phyloP scores from a whole-genome alignment of 163 green algal genomes.

The Smithsoniella earleae region DNA sequence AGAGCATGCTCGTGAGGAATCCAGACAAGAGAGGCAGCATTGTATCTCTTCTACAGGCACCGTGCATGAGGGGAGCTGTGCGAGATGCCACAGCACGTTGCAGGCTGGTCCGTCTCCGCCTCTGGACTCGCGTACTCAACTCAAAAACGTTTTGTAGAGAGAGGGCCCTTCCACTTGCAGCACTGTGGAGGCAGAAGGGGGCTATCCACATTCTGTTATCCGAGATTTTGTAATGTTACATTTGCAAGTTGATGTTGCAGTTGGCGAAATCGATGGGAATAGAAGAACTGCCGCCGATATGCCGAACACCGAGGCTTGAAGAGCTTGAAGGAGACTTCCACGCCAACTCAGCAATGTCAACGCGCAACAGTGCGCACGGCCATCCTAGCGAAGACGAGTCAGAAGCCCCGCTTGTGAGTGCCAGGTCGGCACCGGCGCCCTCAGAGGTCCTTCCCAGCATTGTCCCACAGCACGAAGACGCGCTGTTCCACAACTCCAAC shows the following conservation, averaged over 20 bases:
- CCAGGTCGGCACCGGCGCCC: not conserved
- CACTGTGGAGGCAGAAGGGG: not conserved
- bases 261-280: not conserved
- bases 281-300: not conserved
- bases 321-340: not conserved
- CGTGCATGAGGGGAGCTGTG: not conserved
- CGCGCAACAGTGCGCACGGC: not conserved
- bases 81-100: not conserved
- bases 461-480: not conserved
- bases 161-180: not conserved
- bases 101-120: not conserved
- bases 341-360: not conserved
- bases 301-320: not conserved
- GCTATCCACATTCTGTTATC: too few species aligned
- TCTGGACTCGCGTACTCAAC: too few species aligned
- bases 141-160: not conserved
- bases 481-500: not conserved
- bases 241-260: not conserved
- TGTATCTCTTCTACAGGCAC: not conserved
- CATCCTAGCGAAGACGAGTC: not conserved
- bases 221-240: not conserved
- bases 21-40: not conserved
- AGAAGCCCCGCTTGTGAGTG: too few species aligned
- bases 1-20: not conserved
- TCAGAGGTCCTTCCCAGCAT: not conserved